A percentile compares a stretch with the other conserved stretches of the same genome.
phyloP scores from a whole-genome alignment of 257 asterid genomes.

The Verbascum thapsus region DNA sequence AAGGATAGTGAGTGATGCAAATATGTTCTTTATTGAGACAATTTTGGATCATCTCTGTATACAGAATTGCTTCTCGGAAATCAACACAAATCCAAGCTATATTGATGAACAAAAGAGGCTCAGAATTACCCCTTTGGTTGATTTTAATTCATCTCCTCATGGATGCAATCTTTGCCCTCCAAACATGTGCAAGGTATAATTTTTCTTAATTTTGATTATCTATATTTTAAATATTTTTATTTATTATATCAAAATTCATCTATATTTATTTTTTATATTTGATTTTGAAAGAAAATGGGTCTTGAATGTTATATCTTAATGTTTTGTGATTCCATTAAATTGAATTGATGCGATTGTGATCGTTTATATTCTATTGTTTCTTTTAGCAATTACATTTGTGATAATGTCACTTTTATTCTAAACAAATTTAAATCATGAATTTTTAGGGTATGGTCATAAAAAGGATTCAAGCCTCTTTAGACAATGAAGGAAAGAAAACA shows the following conservation, averaged over 20 bases:
- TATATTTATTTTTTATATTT: no score
- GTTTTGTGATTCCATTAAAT: constrained; percentile 18
- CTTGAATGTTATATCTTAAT: not conserved
- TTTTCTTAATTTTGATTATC: no score
- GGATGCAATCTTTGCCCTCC: constrained; percentile 74
- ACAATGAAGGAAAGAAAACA: constrained; percentile 39
- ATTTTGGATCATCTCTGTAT: constrained; percentile 71
- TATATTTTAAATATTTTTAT: not conserved
- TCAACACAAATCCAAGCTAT: constrained; percentile 67
- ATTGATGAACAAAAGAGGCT: constrained; percentile 67
- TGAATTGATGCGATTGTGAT: no score
- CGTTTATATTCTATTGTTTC: no score
- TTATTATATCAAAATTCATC: no score
- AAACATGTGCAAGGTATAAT: constrained; percentile 78
- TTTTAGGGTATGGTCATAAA: constrained; percentile 38
- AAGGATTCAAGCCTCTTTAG: constrained; percentile 34
- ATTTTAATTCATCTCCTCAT: constrained; percentile 57
- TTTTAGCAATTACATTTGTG: no score
- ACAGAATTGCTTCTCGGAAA: constrained; percentile 59
- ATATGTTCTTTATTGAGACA: constrained; percentile 69
- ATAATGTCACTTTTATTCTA: no score
- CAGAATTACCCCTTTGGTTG: constrained; percentile 68
- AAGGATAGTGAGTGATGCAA: constrained; percentile 91
- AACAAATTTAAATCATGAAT: not conserved
- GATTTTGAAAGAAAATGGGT: not conserved